phyloP scores from a whole-genome alignment of 768 basidiomycete species.

The Xerocomus spinulosus region DNA sequence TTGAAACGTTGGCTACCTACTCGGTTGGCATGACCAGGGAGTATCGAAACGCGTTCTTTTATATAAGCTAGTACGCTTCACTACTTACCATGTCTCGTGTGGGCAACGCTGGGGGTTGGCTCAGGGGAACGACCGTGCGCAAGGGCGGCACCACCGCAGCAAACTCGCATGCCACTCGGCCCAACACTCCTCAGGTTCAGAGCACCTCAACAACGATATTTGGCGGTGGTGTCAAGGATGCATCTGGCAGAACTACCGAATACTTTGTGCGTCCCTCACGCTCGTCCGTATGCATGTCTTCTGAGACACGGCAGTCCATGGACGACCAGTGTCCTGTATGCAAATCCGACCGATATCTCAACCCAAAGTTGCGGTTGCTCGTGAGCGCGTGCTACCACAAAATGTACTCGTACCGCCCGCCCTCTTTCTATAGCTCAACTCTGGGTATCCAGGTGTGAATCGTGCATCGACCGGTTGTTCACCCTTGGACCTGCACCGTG shows the following conservation, averaged over 20 bases:
- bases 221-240: conserved; percentile 83
- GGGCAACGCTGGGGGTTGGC: conserved; percentile 41
- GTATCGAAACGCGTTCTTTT: conserved; percentile 15
- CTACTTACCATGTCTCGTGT: conserved; percentile 31
- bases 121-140: conserved; percentile 71
- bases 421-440: conserved; percentile 7
- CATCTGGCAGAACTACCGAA: conserved; percentile 75
- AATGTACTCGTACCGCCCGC: conserved; percentile 54
- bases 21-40: neutral
- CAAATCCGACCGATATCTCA: conserved; percentile 93
- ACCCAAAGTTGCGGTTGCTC: conserved; percentile 87
- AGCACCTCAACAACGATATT: conserved; percentile 72
- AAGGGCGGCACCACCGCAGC: conserved; percentile 51
- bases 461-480: conserved; percentile 94
- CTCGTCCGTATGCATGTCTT: neutral
- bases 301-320: conserved; percentile 53
- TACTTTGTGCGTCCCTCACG: conserved; percentile 62
- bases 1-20: neutral
- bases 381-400: conserved; percentile 98
- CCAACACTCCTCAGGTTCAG: conserved; percentile 63
- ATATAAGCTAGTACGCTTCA: conserved; percentile 9
- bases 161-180: conserved; percentile 45
- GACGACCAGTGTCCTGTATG: conserved; percentile 97
- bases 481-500: conserved; percentile 95
- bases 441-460: conserved; percentile 82